Percentiles rank a stretch among this genome's conserved stretches.
Evolutionary conservation across 1,284 basidiomycete species (phyloP).

Genomic region (Tilletiopsis washingtonensis): DNA sequence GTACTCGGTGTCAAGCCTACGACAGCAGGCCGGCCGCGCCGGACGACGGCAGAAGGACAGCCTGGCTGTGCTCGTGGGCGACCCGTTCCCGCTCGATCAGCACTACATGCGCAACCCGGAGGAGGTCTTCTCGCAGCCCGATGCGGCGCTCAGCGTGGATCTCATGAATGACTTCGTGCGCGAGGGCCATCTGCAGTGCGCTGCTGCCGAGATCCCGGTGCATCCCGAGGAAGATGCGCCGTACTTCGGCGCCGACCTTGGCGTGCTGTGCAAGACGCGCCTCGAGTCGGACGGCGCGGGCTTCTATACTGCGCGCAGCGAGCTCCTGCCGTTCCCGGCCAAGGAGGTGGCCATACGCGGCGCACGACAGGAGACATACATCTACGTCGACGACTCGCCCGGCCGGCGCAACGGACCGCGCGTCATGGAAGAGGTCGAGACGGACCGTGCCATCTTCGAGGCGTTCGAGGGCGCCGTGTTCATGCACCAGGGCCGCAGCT

Average conservation of each 20-base stretch:
- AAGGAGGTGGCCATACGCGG: conserved; percentile 69
- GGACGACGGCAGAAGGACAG: conserved; percentile 75
- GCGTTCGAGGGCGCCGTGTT: conserved; percentile 55
- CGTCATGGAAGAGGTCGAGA: conserved; percentile 76
- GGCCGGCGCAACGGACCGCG: conserved; percentile 49
- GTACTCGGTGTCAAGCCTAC: conserved; percentile 55
- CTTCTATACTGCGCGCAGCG: conserved; percentile 72
- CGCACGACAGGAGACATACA: conserved; percentile 68
- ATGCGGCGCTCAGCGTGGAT: conserved; percentile 64
- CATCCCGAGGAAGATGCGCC: conserved; percentile 56
- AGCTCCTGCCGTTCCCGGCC: conserved; percentile 62
- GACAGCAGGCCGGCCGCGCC: conserved; percentile 82
- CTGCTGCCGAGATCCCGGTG: conserved; percentile 76
- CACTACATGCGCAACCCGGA: conserved; percentile 66
- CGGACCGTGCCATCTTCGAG: conserved; percentile 76
- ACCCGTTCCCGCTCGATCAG: conserved; percentile 66
- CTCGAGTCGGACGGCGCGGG: conserved; percentile 53
- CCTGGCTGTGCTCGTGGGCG: conserved; percentile 68
- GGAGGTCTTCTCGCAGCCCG: conserved; percentile 47
- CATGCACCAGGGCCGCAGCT: conserved; percentile 42
- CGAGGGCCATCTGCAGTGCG: conserved; percentile 81
- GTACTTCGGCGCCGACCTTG: conserved; percentile 62
- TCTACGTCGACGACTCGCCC: conserved; percentile 61
- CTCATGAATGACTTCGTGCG: conserved; percentile 67
- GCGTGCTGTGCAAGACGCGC: conserved; percentile 56